phyloP scores from a whole-genome alignment of 208 protist genomes.

The Novymonas esmeraldas region DNA sequence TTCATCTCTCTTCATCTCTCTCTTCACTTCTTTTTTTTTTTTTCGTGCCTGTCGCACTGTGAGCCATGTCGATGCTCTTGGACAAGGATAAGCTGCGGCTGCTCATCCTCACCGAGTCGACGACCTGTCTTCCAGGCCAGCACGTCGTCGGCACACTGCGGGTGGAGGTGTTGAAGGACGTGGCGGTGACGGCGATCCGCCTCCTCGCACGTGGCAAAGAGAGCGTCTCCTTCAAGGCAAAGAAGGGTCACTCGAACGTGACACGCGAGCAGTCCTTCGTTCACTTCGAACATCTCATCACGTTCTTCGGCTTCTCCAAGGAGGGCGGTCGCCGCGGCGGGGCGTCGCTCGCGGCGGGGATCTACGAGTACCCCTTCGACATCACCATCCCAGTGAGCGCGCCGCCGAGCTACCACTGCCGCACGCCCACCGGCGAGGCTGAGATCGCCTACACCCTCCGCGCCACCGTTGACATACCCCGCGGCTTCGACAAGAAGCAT shows the following conservation, averaged over 20 bases:
- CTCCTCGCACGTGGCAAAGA: constrained; percentile 35
- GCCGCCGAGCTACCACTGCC: constrained; percentile 34
- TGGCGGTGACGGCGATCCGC: constrained; percentile 39
- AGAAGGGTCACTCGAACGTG: constrained; percentile 16
- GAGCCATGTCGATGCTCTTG: constrained; percentile 9
- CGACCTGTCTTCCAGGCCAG: constrained; percentile 34
- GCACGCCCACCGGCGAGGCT: constrained; percentile 9
- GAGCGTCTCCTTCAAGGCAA: constrained; percentile 28
- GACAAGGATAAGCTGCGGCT: constrained; percentile 33
- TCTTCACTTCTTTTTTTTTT: neutral
- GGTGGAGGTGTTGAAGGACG: constrained; percentile 31
- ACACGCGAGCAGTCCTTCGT: constrained; percentile 20
- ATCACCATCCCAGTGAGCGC: constrained; percentile 29
- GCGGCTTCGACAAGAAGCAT: constrained; percentile 35
- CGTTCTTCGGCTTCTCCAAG: constrained; percentile 49
- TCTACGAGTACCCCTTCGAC: constrained; percentile 47
- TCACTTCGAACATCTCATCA: constrained; percentile 46
- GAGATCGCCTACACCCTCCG: constrained; percentile 38
- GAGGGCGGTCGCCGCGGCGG: constrained; percentile 38
- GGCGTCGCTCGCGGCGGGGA: constrained; percentile 30
- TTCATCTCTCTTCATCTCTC: neutral
- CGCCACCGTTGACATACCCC: constrained; percentile 40
- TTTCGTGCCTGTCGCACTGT: neutral
- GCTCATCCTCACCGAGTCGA: constrained; percentile 15
- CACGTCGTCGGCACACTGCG: constrained; percentile 26